Base-by-base conservation (phyloP, 169 alveolate genomes). In the Plasmodium inui region DNA sequence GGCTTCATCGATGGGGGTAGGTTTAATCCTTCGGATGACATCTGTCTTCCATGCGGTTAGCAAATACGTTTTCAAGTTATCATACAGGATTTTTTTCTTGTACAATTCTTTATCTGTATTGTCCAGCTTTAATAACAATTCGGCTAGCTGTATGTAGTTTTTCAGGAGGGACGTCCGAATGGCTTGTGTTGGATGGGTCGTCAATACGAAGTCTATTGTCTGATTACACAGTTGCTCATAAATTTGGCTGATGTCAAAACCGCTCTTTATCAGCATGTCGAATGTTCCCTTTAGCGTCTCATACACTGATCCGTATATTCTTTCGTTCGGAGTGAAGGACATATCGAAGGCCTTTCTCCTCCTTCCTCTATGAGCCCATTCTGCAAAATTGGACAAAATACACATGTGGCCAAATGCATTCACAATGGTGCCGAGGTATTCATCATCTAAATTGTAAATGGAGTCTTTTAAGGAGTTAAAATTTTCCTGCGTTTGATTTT, bases 101-200 rank as follows among this genome's bases (percentile, higher is more conserved):
- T 94, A 92, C 28, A 97, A 94, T n/a, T 95, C 95, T 37, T 80
- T 79, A 46, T 96, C 97, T 32, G 93, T 88, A 14, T 93, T 85
- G 67, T 96, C 98, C 37, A 96, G 70, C 70, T 96, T 91, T 57
- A 96, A 28, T 22, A 96, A 85, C 39, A 95, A n/a, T 79, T 95
- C 98, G 2, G 96, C 97, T 39, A 96, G 81, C 39, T 83, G 88
- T 41, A 85, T 95, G 90, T 96, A 95, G 82, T 95, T 94, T 83
- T 86, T 90, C 71, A 96, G 90, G 9, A 95, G 96, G 12, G 98
- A 93, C 26, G 96, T 93, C 50, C 98, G 74, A 44, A 95, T 96
- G 34, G 97, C 97, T 92, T 96, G 97, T 17, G 98, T 96, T 7
- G 98, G 98, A 73, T 96, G 98, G 7, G 98, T 97, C 0, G 98